These are phyloP conservation scores for Malus sieversii DNA, from an alignment of 306 rosid species.

Conservation along the genomic window DNA sequence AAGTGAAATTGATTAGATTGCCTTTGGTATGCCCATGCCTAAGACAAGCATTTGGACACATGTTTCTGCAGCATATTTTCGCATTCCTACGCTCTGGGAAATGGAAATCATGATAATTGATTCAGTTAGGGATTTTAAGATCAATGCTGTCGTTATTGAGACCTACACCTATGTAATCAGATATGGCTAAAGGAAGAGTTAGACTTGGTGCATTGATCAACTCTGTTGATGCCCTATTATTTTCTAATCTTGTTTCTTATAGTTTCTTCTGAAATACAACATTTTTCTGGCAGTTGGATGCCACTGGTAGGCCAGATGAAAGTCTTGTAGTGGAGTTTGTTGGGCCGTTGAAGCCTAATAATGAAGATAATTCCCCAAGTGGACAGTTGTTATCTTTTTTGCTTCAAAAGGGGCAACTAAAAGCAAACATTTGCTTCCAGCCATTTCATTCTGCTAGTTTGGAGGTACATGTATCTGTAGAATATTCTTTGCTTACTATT, in stretches of 20 bases:
- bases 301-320: conserved; percentile 88
- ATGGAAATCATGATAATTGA: not conserved
- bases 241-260: not conserved
- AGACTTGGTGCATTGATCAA: not conserved
- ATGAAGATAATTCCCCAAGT: conserved; percentile 38
- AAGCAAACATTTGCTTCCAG: conserved; percentile 53
- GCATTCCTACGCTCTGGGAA: not conserved
- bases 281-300: conserved; percentile 62
- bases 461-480: conserved; percentile 52
- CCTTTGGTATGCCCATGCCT: not conserved
- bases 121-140: not conserved
- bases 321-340: conserved; percentile 67
- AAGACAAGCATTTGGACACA: not conserved
- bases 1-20: not conserved
- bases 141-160: not conserved
- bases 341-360: conserved; percentile 58
- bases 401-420: conserved; percentile 76
- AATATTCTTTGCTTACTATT: conserved; percentile 14
- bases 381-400: conserved; percentile 57
- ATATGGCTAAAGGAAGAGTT: not conserved
- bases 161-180: not conserved
- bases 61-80: not conserved
- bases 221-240: not conserved
- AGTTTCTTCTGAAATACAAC: conserved; percentile 14
- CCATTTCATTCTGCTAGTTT: conserved; percentile 74